These are phyloP conservation scores for Saccharomyces cerevisiae DNA, from an alignment of 805 yeast genomes.

Conservation along the genomic window DNA sequence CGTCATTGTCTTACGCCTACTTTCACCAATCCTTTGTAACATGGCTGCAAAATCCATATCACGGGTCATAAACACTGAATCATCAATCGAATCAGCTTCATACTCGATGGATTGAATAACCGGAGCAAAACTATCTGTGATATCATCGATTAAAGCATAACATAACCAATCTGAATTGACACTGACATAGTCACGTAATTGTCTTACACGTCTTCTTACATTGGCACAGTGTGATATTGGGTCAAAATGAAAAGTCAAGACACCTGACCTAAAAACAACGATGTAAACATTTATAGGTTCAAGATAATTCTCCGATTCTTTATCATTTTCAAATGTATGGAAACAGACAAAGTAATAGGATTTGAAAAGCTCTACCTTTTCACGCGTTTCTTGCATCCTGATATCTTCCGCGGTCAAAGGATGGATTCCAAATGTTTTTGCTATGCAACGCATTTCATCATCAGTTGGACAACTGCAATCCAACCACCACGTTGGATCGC, in stretches of 20 bases:
- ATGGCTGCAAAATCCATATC: constrained; percentile 63
- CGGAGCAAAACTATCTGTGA: constrained; percentile 73
- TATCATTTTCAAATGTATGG: constrained; percentile 87
- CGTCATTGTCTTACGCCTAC: constrained; percentile 83
- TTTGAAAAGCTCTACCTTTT: constrained; percentile 83
- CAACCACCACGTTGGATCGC: constrained; percentile 84
- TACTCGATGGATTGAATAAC: constrained; percentile 63
- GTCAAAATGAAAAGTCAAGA: constrained; percentile 56
- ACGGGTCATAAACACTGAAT: constrained; percentile 69
- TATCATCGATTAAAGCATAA: constrained; percentile 70
- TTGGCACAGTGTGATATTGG: constrained; percentile 65
- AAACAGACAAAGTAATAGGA: constrained; percentile 88
- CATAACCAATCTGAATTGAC: constrained; percentile 73
- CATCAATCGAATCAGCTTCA: constrained; percentile 69
- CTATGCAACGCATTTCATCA: constrained; percentile 77
- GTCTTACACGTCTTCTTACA: constrained; percentile 71
- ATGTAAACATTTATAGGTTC: constrained; percentile 69
- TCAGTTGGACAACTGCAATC: constrained; percentile 90
- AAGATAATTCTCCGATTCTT: constrained; percentile 64
- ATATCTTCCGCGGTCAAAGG: constrained; percentile 96
- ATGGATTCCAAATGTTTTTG: constrained; percentile 93
- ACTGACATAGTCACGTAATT: constrained; percentile 61
- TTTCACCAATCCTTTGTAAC: constrained; percentile 74
- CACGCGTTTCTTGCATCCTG: constrained; percentile 89
- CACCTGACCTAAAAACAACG: constrained; percentile 57